Evolutionary conservation across 2,329 filamentous ascomycete species (phyloP), one percentile per base, ranked within the genome.

Genomic region (Cladosporium sp.): DNA sequence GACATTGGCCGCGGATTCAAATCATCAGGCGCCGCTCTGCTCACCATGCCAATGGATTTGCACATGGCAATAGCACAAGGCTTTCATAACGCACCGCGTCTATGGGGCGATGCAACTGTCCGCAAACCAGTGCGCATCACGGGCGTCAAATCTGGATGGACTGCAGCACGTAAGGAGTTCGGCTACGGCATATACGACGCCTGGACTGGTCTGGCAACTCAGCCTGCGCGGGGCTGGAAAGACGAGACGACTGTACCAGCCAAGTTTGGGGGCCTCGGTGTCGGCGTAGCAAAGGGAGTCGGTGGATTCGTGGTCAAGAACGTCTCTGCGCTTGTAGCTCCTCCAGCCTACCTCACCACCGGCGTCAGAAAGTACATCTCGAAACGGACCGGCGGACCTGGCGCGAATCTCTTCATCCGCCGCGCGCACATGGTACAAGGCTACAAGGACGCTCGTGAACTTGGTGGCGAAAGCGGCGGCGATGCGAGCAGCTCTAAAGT

Each of bases 21-120:
- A 20, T 83, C 85, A n/a, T 87, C 94, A 48, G 83, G 92, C 4
- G 81, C 82, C 10, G 86, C 88, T n/a, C 84, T 89, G 4, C 78
- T 93, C 59, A 90, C 89, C 65, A 87, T 87, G 1, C 92, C 91
- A 0, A 87, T 94, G 80, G 90, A 96, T 70, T 88, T 96, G 62
- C 90, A 89, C 39, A 75, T 96, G 40, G 89, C 89, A 0, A 74
- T 96, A 36, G 88, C 91, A 0, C 89, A 88, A 71, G 92, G 92
- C 0, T 95, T 96, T 69, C 88, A 93, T 68, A 96, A 96, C 66
- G 87, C 89, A 5, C 91, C 92, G 0, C 87, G 84, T 64, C 77
- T 96, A 1, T 96, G 96, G 69, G 89, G 91, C 39, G 91, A 96
- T 65, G 85, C 90, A 1, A 92, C 86, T 1, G 85, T 96, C 0